phyloP scores from a whole-genome alignment of 345 rosid species.

The Euclidium syriacum region DNA sequence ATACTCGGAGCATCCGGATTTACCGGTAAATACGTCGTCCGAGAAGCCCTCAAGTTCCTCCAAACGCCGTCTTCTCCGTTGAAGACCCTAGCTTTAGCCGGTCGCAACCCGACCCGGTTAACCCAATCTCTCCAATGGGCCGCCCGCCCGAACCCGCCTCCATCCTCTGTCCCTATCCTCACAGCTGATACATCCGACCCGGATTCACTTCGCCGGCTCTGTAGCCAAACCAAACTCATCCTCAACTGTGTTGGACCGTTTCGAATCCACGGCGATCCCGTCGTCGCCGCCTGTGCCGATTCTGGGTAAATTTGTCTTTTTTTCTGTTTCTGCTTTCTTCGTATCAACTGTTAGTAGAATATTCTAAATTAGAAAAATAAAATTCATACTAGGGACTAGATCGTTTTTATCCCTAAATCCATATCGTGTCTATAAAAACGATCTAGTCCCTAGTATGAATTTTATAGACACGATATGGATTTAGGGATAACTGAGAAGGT shows the following conservation, averaged over 20 bases:
- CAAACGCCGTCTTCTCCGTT: conserved; percentile 54
- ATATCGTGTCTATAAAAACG: no score
- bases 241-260: conserved; percentile 91
- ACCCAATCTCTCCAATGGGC: conserved; percentile 69
- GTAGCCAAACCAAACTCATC: conserved; percentile 58
- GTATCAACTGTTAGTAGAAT: no score
- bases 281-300: conserved; percentile 73
- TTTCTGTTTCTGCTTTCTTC: no score
- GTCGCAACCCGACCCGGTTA: conserved; percentile 61
- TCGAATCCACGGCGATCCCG: conserved; percentile 68
- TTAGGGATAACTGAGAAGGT: background rate
- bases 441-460: no score
- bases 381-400: no score
- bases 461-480: no score
- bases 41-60: conserved; percentile 72
- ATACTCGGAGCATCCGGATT: conserved; percentile 81
- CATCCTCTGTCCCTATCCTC: conserved; percentile 51
- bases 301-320: conserved; percentile 43
- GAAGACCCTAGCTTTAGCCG: conserved; percentile 69
- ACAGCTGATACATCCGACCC: conserved; percentile 66
- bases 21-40: conserved; percentile 67
- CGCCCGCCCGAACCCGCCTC: conserved; percentile 49
- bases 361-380: no score
- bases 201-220: conserved; percentile 65
- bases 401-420: no score